phyloP scores from a whole-genome alignment of 768 basidiomycete genomes.

The Megacollybia marginata region DNA sequence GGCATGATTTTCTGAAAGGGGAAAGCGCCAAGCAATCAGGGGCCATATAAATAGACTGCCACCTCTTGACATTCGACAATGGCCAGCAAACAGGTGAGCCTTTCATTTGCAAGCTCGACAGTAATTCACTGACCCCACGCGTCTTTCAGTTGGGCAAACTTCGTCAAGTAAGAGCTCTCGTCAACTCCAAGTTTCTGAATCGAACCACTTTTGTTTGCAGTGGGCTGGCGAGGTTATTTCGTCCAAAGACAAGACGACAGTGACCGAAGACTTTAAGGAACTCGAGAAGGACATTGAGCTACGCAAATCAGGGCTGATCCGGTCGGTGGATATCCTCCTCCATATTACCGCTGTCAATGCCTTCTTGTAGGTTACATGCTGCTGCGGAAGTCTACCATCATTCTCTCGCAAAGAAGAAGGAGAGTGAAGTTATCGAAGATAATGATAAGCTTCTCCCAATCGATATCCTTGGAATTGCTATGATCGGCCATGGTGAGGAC shows the following conservation, averaged over 20 bases:
- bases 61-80: slow-evolving; percentile 21
- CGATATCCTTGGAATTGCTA: slow-evolving; percentile 77
- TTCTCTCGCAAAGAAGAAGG: slow-evolving; percentile 69
- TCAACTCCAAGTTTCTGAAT: slow-evolving; percentile 13
- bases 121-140: neutral
- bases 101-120: neutral
- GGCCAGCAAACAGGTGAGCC: slow-evolving; percentile 60
- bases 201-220: slow-evolving; percentile 34
- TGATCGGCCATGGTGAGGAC: slow-evolving; percentile 81
- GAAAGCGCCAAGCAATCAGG: too few relatives aligned
- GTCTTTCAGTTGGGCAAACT: slow-evolving; percentile 63
- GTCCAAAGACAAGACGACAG: slow-evolving; percentile 69
- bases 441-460: slow-evolving; percentile 68
- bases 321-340: neutral
- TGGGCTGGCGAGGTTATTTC: slow-evolving; percentile 90
- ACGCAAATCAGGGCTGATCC: slow-evolving; percentile 59
- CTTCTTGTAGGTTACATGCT: slow-evolving; percentile 51
- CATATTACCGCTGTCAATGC: neutral
- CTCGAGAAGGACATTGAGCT: slow-evolving; percentile 83
- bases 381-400: slow-evolving; percentile 70
- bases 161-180: slow-evolving; percentile 48
- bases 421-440: slow-evolving; percentile 53
- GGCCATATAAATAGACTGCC: too few relatives aligned
- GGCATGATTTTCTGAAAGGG: too few relatives aligned
- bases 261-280: slow-evolving; percentile 73